Evolutionary conservation across 805 yeast genomes (phyloP), one percentile per base, ranked within the genome.

Genomic region (Saturnispora sanitii): DNA sequence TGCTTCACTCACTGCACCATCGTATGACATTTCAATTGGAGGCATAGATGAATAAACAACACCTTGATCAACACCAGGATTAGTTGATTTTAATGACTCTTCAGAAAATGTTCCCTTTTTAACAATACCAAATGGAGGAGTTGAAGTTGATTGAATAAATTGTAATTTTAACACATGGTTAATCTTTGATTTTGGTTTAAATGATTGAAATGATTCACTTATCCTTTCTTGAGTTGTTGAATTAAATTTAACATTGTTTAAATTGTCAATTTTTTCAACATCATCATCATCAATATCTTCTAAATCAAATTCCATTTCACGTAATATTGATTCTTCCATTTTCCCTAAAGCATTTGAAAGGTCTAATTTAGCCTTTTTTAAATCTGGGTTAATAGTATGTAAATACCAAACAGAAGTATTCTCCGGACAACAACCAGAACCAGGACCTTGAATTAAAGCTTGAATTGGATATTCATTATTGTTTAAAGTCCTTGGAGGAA

Each of bases 361-460:
- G 59, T 87, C 95, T 49, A 65, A 66, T 50, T 82, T 76, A 4
- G 88, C 95, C 6, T 30, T 30, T 46, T 75, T 72, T 35, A 67
- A 70, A 33, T 79, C 76, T 42, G 71, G 75, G 58, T 83, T 94
- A 43, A 75, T 73, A 3, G 95, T 79, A 30, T 88, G 78, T 48
- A 86, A 67, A 63, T 84, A 88, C 97, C 97, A 90, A 41, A 88
- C 75, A 41, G 90, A 75, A 52, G 87, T 88, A 33, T 84, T 92
- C n/a, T 58, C 57, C 2, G 96, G 94, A 49, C 94, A 86, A 49
- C 82, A 79, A 15, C 94, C 96, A 1, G 90, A 68, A 9, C 86
- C 92, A 6, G 87, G 77, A 38, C 94, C 94, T 68, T 85, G 77
- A 26, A 92, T 85, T 31, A 90, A 64, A 4, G 80, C 90, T 61